Evolutionary conservation across 1,139 yeast species (phyloP), one percentile per base, ranked within the genome.

Genomic region (Hansenula sp.): DNA sequence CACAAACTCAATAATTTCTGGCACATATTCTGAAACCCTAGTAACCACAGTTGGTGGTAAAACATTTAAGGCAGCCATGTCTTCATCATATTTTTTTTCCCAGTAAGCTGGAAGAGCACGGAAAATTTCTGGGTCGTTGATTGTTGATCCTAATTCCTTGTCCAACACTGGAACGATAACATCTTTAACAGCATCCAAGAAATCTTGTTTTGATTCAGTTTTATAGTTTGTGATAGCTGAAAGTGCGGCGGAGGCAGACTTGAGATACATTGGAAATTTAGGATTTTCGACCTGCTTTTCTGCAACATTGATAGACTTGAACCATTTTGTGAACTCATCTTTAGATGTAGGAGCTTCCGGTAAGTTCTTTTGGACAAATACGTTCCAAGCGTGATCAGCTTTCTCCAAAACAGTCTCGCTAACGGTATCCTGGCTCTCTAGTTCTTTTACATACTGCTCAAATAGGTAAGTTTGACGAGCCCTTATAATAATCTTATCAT

Each of bases 11-110:
- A 90, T 76, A 61, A 92, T 90, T 56, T 92, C 96, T 3, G 97
- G 97, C 35, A 92, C 82, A 58, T 88, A 94, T 62, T 92, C 98
- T 3, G 96, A 85, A n/a, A 92, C 99, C 54, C 99, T 78, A 5
- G 98, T 92, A 28, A 95, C 87, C 33, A 89, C 73, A 6, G 85
- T 73, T 6, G 97, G 85, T 8, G 94, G 84, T 40, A 86, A 69
- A 12, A 92, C 97, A 55, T 89, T 90, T 60, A 92, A 73, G 30
- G 72, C 73, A 11, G 71, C 71, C 99, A 92, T 94, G 56, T 92
- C 98, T 41, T 77, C 72, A 61, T 90, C 85, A 59, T 73, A 92
- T 58, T 82, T 79, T 44, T 71, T 69, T 65, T 92, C 98, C 97
- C 97, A 92, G 61, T 68, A 85, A 5, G 95, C 79, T 22, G 97